phyloP scores from a whole-genome alignment of 345 rosid species.

The Zanthoxylum bungeanum region DNA sequence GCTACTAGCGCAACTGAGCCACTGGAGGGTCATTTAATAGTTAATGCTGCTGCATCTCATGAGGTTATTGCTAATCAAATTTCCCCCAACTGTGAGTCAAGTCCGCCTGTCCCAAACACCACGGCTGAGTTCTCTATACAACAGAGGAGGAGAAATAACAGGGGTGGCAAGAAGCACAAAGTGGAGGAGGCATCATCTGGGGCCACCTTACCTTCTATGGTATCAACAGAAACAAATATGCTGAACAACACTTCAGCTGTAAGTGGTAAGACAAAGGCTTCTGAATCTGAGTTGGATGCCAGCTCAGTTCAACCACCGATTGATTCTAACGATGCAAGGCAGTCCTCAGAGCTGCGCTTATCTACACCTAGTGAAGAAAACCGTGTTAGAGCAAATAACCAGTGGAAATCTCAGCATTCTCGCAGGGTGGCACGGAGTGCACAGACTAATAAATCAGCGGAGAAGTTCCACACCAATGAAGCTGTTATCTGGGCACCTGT shows the following conservation, averaged over 20 bases:
- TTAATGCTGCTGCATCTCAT: conserved; percentile 26
- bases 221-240: conserved; percentile 36
- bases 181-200: conserved; percentile 49
- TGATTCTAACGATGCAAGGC: conserved; percentile 44
- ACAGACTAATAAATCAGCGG: conserved; percentile 47
- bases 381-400: conserved; percentile 46
- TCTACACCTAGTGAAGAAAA: conserved; percentile 51
- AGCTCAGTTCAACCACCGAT: conserved; percentile 20
- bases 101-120: conserved; percentile 29
- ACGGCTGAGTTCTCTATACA: conserved; percentile 42
- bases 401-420: conserved; percentile 65
- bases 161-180: conserved; percentile 55
- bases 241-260: conserved; percentile 28
- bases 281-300: conserved; percentile 35
- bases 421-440: conserved; percentile 54
- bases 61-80: conserved; percentile 34
- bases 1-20: conserved; percentile 29
- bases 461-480: conserved; percentile 47
- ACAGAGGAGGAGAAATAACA: conserved; percentile 57
- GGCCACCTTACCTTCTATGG: conserved; percentile 24
- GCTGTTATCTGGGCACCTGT: conserved; percentile 91
- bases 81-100: conserved; percentile 33
- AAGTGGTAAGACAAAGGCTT: conserved; percentile 34
- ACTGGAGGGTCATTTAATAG: conserved; percentile 26
- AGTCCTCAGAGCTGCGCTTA: conserved; percentile 42